Evolutionary conservation across 352 stramenopile species (phyloP), one percentile per base, ranked within the genome.

Genomic region (Peronospora belbahrii): DNA sequence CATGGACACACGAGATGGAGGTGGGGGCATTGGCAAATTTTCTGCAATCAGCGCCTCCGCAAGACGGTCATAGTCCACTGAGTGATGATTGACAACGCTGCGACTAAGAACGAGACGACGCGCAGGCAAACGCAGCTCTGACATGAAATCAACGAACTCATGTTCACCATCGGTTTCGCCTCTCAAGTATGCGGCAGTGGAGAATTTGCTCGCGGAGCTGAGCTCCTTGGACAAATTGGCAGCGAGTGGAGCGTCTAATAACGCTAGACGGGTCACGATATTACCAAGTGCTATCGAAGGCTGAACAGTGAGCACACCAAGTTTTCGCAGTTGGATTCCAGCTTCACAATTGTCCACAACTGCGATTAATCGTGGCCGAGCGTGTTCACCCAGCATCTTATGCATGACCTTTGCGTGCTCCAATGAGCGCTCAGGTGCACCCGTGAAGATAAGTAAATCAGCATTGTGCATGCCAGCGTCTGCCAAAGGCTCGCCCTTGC

Each of bases 41-140:
- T 70, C 62, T 20, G 62, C 66, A 3, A 37, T 46, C 6, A 76
- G 48, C 11, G 52, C 53, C 17, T 76, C 59, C 6, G 62, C 66
- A 11, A 73, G 52, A 6, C 62, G 66, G 36, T 73, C 66, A 43
- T 73, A 76, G 52, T 73, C 63, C 41, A 85, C 73, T 20, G 68
- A 76, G 57, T 82, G 69, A 47, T 82, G 73, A 38, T 80, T 84
- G 7, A 82, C 65, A 10, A 85, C 70, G 23, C 68, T 82, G 47
- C 73, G 70, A 31, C 59, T 64, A 5, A 81, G 66, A 10, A 58
- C 59, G n/a, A 74, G 20, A 7, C 60, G 64, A 30, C 64, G 60
- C 27, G 51, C 40, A 27, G 58, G 47, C 19, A 74, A 28, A 10
- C 58, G 62, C 54, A 83, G 48, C 48, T 79, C 65, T 11, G 67